Evolutionary conservation across 2,329 filamentous ascomycete species (phyloP).

Genomic region (Scedosporium dehoogii): DNA sequence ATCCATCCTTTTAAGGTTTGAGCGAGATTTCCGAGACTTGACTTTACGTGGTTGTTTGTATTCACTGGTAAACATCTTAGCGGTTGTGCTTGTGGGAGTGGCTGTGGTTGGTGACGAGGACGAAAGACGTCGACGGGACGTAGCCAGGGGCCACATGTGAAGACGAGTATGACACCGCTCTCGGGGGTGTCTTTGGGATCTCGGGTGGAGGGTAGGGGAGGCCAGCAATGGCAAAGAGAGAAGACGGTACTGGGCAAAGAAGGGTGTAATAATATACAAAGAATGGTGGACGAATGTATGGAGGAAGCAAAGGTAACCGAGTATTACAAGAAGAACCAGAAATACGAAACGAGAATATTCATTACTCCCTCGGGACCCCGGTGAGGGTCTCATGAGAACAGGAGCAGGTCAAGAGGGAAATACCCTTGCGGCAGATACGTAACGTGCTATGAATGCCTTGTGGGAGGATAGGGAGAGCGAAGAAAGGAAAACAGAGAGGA

Average conservation of each 20-base stretch:
- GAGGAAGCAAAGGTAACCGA: neutral
- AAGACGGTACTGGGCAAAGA: conserved; percentile 20
- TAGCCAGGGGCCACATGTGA: neutral
- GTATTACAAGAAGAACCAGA: neutral
- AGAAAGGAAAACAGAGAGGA: conserved; percentile 10
- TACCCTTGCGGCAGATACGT: neutral
- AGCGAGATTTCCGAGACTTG: conserved; percentile 11
- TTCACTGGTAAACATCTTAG: conserved; percentile 42
- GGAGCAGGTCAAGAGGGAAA: conserved; percentile 12
- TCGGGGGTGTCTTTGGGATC: neutral
- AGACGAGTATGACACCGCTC: neutral
- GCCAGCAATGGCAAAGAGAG: neutral
- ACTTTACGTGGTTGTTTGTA: conserved; percentile 11
- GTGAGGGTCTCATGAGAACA: conserved; percentile 22
- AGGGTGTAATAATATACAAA: neutral
- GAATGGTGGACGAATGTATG: neutral
- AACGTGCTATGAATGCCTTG: neutral
- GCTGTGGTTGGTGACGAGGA: conserved; percentile 16
- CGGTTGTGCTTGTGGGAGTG: neutral
- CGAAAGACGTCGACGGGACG: neutral
- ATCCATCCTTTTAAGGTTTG: conserved; percentile 49
- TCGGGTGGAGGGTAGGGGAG: neutral
- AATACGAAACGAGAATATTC: conserved; percentile 9
- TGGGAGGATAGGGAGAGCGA: conserved; percentile 5
- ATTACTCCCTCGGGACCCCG: conserved; percentile 20